A percentile compares a stretch with the other conserved stretches of the same genome.
These are phyloP conservation scores for Casuarina cunninghamiana DNA, from an alignment of 306 rosid species.

Conservation along the genomic window DNA sequence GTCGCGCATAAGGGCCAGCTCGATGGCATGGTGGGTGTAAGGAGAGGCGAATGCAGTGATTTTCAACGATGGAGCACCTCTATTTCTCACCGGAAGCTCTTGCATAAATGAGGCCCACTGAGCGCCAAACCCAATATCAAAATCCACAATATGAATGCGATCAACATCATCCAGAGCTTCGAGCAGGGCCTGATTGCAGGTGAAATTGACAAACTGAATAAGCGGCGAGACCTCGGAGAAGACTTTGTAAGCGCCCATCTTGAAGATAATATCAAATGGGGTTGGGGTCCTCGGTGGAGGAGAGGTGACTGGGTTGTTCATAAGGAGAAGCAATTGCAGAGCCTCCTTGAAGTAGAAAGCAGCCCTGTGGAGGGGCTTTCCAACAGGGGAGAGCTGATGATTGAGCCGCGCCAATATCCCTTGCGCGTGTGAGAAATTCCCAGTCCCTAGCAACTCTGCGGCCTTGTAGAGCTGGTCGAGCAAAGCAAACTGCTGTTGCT, in stretches of 20 bases:
- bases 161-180: conserved; percentile 76
- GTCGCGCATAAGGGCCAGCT: conserved; percentile 74
- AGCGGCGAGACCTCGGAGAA: conserved; percentile 91
- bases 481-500: conserved; percentile 69
- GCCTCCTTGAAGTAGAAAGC: conserved; percentile 93
- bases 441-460: conserved; percentile 78
- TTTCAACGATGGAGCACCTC: conserved; percentile 56
- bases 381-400: conserved; percentile 92
- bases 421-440: conserved; percentile 93
- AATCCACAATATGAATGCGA: conserved; percentile 69
- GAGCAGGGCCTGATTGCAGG: conserved; percentile 83
- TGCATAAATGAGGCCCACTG: conserved; percentile 97
- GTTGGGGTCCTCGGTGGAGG: not conserved
- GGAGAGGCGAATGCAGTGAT: conserved; percentile 77
- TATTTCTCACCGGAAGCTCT: conserved; percentile 70
- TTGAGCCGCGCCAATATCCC: conserved; percentile 99
- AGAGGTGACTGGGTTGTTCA: conserved; percentile 37
- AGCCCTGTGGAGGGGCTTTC: conserved; percentile 96
- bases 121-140: conserved; percentile 88
- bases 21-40: conserved; percentile 55
- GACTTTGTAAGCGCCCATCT: conserved; percentile 81
- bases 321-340: conserved; percentile 54
- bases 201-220: conserved; percentile 82
- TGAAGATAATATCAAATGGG: conserved; percentile 62
- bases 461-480: conserved; percentile 77